Conservation (phyloP, 352 stramenopile genomes). For the Globisporangium mamillatum region DNA sequence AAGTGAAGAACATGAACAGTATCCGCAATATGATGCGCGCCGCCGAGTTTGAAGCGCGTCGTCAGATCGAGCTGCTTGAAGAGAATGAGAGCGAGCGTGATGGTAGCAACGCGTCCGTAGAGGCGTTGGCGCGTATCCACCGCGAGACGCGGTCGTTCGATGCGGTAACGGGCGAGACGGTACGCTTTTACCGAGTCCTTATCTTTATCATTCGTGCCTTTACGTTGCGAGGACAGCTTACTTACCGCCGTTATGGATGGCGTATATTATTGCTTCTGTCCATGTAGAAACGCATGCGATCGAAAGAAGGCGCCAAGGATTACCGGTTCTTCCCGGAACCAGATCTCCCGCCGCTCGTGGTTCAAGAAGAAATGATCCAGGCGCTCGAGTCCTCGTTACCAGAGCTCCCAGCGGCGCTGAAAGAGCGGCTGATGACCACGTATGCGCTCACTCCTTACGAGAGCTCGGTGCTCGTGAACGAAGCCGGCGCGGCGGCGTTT, state of each 20-base stretch:
- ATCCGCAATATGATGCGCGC: background rate
- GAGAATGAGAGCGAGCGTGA: background rate
- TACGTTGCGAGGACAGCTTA: no score
- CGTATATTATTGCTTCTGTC: no score
- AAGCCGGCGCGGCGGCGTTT: background rate
- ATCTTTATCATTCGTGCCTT: no score
- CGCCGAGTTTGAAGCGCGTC: background rate
- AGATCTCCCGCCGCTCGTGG: background rate
- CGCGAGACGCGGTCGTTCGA: background rate
- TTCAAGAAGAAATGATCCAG: background rate
- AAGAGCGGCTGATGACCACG: background rate
- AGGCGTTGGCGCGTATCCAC: background rate
- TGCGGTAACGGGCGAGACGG: background rate
- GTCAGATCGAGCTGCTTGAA: background rate
- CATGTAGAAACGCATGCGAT: background rate
- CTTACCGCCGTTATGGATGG: no score
- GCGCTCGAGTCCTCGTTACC: background rate
- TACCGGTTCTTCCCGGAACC: background rate
- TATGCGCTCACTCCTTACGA: background rate
- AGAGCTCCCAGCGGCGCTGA: background rate
- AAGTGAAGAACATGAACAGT: background rate
- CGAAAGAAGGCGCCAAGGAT: background rate
- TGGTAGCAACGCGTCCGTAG: background rate
- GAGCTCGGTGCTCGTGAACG: background rate
- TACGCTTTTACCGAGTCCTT: background rate